Conservation (phyloP, 176 grass and related monocot species). For the Bolboschoenus planiculmis region DNA sequence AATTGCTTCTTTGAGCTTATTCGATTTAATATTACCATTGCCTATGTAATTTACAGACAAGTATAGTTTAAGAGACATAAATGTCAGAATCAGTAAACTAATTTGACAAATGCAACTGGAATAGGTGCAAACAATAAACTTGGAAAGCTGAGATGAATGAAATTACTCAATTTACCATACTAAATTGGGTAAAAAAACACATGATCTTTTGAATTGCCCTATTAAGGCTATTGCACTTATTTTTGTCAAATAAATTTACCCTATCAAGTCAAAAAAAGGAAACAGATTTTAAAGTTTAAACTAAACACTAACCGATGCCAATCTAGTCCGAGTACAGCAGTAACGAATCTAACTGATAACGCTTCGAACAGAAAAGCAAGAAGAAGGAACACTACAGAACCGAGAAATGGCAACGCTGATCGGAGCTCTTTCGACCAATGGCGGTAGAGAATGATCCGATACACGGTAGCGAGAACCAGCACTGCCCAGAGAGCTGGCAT, state of each 20-base stretch:
- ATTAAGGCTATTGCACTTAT: not conserved
- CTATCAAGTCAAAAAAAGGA: not conserved
- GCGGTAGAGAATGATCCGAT: conserved; percentile 60
- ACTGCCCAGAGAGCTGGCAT: conserved; percentile 68
- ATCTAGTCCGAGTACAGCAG: conserved; percentile 62
- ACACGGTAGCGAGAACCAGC: conserved; percentile 46
- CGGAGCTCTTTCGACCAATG: conserved; percentile 74
- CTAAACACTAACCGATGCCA: conserved; percentile 55
- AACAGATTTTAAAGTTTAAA: not conserved
- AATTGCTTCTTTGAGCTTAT: not conserved
- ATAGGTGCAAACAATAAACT: not conserved
- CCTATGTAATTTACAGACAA: not conserved
- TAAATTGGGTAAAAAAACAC: not conserved
- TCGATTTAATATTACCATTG: not conserved
- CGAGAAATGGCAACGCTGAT: conserved; percentile 54
- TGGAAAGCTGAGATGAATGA: not conserved
- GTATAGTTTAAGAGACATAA: not conserved
- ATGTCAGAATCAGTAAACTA: not conserved
- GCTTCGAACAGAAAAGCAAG: conserved; percentile 57
- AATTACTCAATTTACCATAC: not conserved
- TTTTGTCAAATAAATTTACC: not conserved
- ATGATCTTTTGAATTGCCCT: not conserved
- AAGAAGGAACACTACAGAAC: conserved; percentile 62
- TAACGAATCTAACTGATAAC: conserved; percentile 75
- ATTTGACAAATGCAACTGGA: not conserved